phyloP scores from a whole-genome alignment of 1,284 basidiomycete genomes.

The Malassezia vespertilionis region DNA sequence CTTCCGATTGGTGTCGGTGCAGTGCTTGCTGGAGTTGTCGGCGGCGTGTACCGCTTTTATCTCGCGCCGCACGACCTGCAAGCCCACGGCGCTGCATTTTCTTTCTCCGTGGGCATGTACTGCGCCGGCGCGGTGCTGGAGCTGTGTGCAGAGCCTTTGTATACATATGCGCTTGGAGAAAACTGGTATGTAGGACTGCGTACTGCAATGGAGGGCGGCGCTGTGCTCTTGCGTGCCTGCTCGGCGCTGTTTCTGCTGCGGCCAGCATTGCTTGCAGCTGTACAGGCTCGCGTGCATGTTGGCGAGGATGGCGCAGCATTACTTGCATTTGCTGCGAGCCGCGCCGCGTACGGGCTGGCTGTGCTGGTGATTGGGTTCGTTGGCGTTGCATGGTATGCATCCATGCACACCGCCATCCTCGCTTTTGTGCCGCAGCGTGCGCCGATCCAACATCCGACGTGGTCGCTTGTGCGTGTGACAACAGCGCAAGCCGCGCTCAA shows the following conservation, averaged over 20 bases:
- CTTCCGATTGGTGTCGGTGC: conserved; percentile 31
- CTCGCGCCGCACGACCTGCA: conserved; percentile 25
- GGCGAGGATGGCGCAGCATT: conserved; percentile 16
- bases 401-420: background rate
- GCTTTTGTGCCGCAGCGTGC: background rate
- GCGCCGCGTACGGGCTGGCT: conserved; percentile 24
- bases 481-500: conserved; percentile 77
- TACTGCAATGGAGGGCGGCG: conserved; percentile 34
- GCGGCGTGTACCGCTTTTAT: conserved; percentile 18
- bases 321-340: conserved; percentile 35
- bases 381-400: background rate
- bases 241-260: conserved; percentile 19
- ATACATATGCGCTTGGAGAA: conserved; percentile 27
- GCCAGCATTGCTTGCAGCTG: conserved; percentile 7
- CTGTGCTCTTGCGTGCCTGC: conserved; percentile 28
- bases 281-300: background rate
- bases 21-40: conserved; percentile 17
- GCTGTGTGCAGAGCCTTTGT: conserved; percentile 34
- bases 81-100: conserved; percentile 20
- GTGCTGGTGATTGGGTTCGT: background rate
- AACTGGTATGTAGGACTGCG: conserved; percentile 22
- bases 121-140: conserved; percentile 33
- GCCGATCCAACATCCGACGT: background rate
- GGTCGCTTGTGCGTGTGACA: conserved; percentile 61
- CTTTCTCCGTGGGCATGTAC: conserved; percentile 28